Evolutionary conservation across 768 basidiomycete genomes (phyloP), one percentile per base, ranked within the genome.

Genomic region (Kwoniella botswanensis): DNA sequence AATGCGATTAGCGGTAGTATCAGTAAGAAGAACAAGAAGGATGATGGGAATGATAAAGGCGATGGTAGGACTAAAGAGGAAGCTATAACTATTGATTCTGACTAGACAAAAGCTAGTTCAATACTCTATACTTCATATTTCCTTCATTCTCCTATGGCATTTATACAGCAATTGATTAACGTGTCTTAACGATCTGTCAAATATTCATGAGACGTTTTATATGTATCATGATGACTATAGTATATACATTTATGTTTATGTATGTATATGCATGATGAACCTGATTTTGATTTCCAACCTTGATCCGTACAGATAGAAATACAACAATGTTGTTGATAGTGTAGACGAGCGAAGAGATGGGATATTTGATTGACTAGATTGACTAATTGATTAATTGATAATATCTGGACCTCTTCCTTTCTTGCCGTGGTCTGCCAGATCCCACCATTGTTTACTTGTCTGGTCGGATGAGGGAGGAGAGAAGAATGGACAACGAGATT

Each of bases 401-500:
- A 78, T 15, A 55, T 76, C 76, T 17, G 79, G 79, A 2, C 79
- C 79, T 44, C 65, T 54, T 9, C 79, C 79, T 59, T 66, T 65
- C 61, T 66, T 58, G 2, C 76, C 80, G 15, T 71, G 71, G 41
- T 82, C 78, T 63, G 82, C 82, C 11, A 79, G 63, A 50, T 82
- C 76, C 82, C 82, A 83, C 82, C 82, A 83, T 62, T 21, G 57
- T 63, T 67, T 72, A 9, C 73, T 67, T 15, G 67, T 60, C 2
- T 29, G 42, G 68, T 80, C 78, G 15, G 74, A 29, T 9, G 75
- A 68, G 10, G 76, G 76, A 4, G 68, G 68, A 4, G 52, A 41
- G 66, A 82, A 83, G 74, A 81, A 83, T 52, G 75, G 80, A 75
- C 82, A 83, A 11, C 79, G 70, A 0, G 76, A 71, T 70, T 79